Evolutionary conservation across 768 basidiomycete species (phyloP).

Genomic region (Pleurotus djamor): DNA sequence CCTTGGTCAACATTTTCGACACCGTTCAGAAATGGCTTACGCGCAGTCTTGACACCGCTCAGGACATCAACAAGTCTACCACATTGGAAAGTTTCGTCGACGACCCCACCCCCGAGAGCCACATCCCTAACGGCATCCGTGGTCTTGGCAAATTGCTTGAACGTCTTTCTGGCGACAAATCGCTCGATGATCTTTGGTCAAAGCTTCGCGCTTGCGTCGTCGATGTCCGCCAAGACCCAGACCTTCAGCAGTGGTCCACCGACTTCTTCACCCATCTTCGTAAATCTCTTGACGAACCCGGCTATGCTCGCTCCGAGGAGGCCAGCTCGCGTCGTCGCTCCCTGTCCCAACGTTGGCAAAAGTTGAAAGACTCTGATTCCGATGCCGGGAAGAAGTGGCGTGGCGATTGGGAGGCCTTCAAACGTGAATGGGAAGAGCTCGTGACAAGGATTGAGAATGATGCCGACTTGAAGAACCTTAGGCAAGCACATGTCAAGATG

Average conservation of each 20-base stretch:
- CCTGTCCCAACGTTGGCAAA: constrained; percentile 49
- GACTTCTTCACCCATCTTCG: constrained; percentile 47
- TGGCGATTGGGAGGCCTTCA: constrained; percentile 40
- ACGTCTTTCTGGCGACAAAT: constrained; percentile 46
- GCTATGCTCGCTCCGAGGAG: constrained; percentile 53
- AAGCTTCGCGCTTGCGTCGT: constrained; percentile 39
- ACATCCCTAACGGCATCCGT: constrained; percentile 50
- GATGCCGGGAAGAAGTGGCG: constrained; percentile 49
- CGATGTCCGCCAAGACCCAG: constrained; percentile 50
- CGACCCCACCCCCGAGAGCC: constrained; percentile 64
- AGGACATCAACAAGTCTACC: constrained; percentile 36
- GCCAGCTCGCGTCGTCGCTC: constrained; percentile 36
- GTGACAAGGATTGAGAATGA: constrained; percentile 46
- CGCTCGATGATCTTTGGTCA: constrained; percentile 46
- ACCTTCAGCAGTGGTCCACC: constrained; percentile 53
- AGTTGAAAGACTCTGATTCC: constrained; percentile 41
- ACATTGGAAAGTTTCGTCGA: constrained; percentile 55
- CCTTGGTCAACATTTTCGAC: constrained; percentile 57
- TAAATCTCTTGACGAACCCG: constrained; percentile 44
- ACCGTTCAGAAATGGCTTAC: constrained; percentile 58
- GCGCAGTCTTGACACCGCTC: constrained; percentile 45
- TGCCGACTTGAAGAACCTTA: constrained; percentile 43
- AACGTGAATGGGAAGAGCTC: constrained; percentile 41
- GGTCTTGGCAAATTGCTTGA: constrained; percentile 45
- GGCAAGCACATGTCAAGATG: constrained; percentile 46